A percentile compares a stretch with the other conserved stretches of the same genome.
phyloP scores from a whole-genome alignment of 441 rosid species.

The Flueggea neowawraea region DNA sequence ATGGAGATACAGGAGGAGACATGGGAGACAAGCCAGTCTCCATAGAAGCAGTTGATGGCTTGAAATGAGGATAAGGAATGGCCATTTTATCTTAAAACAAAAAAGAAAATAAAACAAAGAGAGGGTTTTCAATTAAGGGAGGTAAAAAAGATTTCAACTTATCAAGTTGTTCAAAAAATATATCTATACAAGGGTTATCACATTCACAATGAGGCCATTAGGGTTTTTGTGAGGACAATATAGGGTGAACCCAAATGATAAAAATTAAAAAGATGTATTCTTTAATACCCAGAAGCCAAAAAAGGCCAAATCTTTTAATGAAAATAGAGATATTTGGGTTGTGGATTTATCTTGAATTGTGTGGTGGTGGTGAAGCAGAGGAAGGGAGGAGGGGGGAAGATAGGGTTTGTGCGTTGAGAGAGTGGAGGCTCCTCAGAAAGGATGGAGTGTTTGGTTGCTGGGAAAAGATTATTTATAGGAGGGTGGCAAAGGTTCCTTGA shows the following conservation, averaged over 20 bases:
- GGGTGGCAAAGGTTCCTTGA: background rate
- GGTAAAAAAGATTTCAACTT: background rate
- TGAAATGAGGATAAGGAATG: slow-evolving; percentile 18
- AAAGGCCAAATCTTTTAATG: background rate
- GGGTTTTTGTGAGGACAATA: background rate
- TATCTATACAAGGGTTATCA: background rate
- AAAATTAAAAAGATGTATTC: background rate
- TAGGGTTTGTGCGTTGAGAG: background rate
- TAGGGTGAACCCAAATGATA: background rate
- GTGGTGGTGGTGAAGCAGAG: background rate
- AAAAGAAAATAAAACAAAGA: background rate
- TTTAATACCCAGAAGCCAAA: background rate
- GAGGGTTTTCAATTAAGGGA: background rate
- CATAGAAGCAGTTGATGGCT: slow-evolving; percentile 5
- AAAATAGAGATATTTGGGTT: background rate
- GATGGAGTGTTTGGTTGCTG: background rate
- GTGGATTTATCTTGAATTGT: background rate
- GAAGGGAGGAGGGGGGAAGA: background rate
- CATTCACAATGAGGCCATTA: background rate
- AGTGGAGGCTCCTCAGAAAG: background rate
- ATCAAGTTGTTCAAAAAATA: background rate
- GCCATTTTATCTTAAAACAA: slow-evolving; percentile 8
- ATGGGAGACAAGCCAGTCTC: background rate
- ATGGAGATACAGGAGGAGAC: slow-evolving; percentile 11
- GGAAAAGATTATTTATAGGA: slow-evolving; percentile 4